phyloP scores from a whole-genome alignment of 2,329 filamentous ascomycete species.

The Aspergillus sp. region DNA sequence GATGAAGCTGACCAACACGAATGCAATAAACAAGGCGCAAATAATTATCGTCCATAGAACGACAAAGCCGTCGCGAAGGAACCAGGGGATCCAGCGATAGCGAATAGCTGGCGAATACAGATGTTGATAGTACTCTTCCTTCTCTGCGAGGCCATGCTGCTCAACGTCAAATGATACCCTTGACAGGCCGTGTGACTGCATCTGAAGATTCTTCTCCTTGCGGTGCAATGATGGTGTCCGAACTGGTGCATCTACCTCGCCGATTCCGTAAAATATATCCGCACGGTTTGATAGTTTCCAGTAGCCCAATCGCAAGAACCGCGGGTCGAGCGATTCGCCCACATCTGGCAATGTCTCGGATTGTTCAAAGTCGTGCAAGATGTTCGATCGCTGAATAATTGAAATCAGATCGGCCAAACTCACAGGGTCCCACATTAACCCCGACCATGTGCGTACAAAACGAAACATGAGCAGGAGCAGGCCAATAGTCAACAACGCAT shows the following conservation, averaged over 20 bases:
- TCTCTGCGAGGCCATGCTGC: slow-evolving; percentile 35
- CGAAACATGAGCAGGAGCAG: slow-evolving; percentile 62
- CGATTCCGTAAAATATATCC: slow-evolving; percentile 77
- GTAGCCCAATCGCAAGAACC: slow-evolving; percentile 76
- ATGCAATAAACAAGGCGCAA: slow-evolving; percentile 64
- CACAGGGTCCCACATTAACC: slow-evolving; percentile 80
- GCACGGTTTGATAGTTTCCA: slow-evolving; percentile 71
- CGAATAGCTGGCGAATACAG: slow-evolving; percentile 57
- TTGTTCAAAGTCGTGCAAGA: slow-evolving; percentile 69
- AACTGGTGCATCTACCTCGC: slow-evolving; percentile 59
- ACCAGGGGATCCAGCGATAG: slow-evolving; percentile 74
- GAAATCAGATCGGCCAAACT: slow-evolving; percentile 79
- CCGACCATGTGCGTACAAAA: slow-evolving; percentile 67
- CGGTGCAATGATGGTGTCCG: slow-evolving; percentile 45
- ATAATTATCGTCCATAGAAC: slow-evolving; percentile 64
- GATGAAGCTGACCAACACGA: slow-evolving; percentile 78
- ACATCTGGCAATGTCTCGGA: slow-evolving; percentile 60
- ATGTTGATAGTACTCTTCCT: slow-evolving; percentile 51
- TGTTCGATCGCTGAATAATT: slow-evolving; percentile 77
- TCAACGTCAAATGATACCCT: slow-evolving; percentile 41
- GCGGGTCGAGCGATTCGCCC: slow-evolving; percentile 54
- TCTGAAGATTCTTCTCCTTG: slow-evolving; percentile 32
- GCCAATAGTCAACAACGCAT: slow-evolving; percentile 65
- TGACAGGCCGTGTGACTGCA: slow-evolving; percentile 35
- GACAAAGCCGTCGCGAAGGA: slow-evolving; percentile 67